phyloP scores from a whole-genome alignment of 169 alveolate species.

The Eimeria necatrix region DNA sequence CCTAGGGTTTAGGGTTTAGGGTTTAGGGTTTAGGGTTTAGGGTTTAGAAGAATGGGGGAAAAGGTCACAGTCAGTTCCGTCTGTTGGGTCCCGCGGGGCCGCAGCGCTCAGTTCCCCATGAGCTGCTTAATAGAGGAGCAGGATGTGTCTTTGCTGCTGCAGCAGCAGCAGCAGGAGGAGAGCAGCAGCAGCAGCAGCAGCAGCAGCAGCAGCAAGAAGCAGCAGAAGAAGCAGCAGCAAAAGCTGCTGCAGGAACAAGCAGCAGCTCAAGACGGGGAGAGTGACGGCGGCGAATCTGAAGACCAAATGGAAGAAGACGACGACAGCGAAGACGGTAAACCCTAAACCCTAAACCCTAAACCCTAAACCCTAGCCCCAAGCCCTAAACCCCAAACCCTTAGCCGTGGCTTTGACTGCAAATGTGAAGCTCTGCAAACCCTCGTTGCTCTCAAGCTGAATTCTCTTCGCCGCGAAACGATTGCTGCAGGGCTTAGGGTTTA shows the following conservation, averaged over 20 bases:
- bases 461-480: too few species aligned
- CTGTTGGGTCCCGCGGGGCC: conserved; percentile 78
- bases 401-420: too few species aligned
- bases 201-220: conserved; percentile 18
- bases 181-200: conserved; percentile 8
- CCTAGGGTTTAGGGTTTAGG: neutral
- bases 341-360: neutral
- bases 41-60: neutral
- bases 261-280: neutral
- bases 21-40: neutral
- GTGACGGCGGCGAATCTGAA: neutral
- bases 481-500: too few species aligned
- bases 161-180: neutral
- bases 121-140: conserved; percentile 5
- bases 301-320: neutral
- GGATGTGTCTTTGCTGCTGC: neutral
- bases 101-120: conserved; percentile 15
- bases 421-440: too few species aligned
- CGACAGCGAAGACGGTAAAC: conserved; percentile 5
- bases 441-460: too few species aligned
- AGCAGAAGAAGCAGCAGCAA: neutral
- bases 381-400: neutral
- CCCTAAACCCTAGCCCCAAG: neutral
- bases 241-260: conserved; percentile 6
- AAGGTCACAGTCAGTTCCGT: conserved; percentile 55